These are phyloP conservation scores for Boletus coccyginus DNA, from an alignment of 768 basidiomycete species.

Conservation along the genomic window DNA sequence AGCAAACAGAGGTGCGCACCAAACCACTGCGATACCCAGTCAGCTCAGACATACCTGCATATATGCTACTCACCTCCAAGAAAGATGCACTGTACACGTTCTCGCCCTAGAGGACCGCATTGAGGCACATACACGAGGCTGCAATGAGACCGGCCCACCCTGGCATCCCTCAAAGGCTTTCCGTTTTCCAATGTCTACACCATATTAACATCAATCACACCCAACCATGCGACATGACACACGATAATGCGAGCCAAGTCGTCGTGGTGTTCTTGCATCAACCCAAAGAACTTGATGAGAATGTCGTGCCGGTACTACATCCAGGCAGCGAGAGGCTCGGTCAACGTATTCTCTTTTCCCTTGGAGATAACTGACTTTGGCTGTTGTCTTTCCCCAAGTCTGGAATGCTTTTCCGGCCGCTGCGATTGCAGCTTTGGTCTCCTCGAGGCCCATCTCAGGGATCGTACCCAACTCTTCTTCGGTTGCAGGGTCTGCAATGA, in stretches of 20 bases:
- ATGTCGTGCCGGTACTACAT: conserved; percentile 76
- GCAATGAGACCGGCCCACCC: conserved; percentile 41
- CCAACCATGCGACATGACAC: conserved; percentile 25
- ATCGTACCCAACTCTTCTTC: conserved; percentile 78
- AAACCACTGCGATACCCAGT: conserved; percentile 62
- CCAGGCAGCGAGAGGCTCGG: not conserved
- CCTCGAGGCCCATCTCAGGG: conserved; percentile 84
- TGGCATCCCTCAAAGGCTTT: conserved; percentile 81
- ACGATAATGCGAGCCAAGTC: conserved; percentile 88
- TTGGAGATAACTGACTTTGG: conserved; percentile 53
- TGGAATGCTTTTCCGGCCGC: conserved; percentile 80
- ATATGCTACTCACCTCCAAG: conserved; percentile 56
- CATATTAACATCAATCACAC: conserved; percentile 7
- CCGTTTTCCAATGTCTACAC: conserved; percentile 91
- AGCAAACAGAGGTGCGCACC: conserved; percentile 41
- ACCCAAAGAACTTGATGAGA: conserved; percentile 69
- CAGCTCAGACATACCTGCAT: not conserved
- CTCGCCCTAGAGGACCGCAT: conserved; percentile 55
- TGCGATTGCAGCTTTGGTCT: conserved; percentile 81
- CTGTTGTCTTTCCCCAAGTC: conserved; percentile 83
- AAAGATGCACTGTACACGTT: conserved; percentile 82
- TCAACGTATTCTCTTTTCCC: not conserved
- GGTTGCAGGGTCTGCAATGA: conserved; percentile 77
- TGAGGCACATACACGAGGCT: not conserved
- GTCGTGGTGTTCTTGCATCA: conserved; percentile 83